A percentile compares a stretch with the other conserved stretches of the same genome.
Conservation (phyloP, 2,329 filamentous ascomycete genomes). For the Colletotrichum sp. region DNA sequence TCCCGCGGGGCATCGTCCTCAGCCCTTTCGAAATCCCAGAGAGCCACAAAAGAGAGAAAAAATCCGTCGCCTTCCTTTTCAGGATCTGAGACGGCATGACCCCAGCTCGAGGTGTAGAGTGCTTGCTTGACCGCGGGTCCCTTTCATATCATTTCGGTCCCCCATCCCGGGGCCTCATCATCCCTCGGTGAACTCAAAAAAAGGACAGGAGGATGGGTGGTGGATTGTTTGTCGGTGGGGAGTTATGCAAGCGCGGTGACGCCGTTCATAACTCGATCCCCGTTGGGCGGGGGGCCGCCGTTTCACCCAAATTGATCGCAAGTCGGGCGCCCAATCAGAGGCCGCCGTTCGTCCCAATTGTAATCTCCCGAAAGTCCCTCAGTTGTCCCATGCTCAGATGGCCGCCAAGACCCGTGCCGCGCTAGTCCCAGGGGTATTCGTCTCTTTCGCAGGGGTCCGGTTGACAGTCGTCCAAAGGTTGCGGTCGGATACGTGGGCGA, state of each 20-base stretch:
- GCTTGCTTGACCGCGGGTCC: neutral
- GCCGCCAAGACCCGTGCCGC: neutral
- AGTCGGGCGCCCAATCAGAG: neutral
- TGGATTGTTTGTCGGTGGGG: neutral
- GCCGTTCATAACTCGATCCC: slow-evolving; percentile 7
- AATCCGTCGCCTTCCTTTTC: neutral
- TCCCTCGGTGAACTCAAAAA: neutral
- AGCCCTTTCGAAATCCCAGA: neutral
- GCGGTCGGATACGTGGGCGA: neutral
- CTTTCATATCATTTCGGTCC: neutral
- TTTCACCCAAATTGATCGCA: slow-evolving; percentile 14
- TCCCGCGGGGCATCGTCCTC: neutral
- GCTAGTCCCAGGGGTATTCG: neutral
- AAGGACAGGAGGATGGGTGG: neutral
- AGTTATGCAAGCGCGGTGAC: neutral
- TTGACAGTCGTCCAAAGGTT: neutral
- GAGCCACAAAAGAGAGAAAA: neutral
- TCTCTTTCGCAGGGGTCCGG: neutral
- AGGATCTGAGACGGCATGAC: neutral
- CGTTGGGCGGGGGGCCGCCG: neutral
- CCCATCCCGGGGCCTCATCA: neutral
- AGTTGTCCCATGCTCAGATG: neutral
- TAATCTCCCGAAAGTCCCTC: slow-evolving; percentile 18
- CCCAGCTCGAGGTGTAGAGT: neutral
- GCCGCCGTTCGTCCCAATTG: neutral